Conservation (phyloP, 306 rosid species). For the Argentina anserina region DNA sequence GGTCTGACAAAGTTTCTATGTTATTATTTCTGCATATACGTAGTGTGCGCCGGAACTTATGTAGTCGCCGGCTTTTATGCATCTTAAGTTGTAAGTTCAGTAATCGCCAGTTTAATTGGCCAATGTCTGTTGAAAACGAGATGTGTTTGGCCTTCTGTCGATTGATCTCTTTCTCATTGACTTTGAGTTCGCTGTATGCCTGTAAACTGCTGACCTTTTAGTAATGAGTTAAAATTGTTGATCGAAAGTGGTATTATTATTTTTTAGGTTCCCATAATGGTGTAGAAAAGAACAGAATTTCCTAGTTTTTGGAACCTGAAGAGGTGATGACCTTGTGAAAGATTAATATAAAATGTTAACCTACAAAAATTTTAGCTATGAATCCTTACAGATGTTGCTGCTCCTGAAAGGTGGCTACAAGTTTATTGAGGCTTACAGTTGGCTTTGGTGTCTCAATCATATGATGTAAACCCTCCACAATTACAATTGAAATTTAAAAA, state of each 20-base stretch:
- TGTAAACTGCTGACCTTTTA: not conserved
- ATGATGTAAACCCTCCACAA: too few relatives aligned
- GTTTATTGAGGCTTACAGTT: too few relatives aligned
- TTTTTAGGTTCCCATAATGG: not conserved
- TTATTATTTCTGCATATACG: conserved; percentile 10
- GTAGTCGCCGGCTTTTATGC: not conserved
- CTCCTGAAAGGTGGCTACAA: too few relatives aligned
- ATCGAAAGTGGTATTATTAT: not conserved
- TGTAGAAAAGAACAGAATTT: not conserved
- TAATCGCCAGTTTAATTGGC: conserved; percentile 6
- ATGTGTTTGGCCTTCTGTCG: not conserved
- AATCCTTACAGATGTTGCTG: too few relatives aligned
- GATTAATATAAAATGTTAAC: not conserved
- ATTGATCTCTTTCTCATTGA: not conserved
- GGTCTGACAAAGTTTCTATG: conserved; percentile 31
- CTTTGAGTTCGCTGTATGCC: not conserved
- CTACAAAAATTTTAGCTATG: not conserved
- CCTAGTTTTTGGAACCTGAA: not conserved
- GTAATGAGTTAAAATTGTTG: not conserved
- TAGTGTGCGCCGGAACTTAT: not conserved
- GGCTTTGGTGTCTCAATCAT: too few relatives aligned
- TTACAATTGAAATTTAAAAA: too few relatives aligned
- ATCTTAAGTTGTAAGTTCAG: conserved; percentile 28
- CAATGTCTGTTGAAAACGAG: not conserved
- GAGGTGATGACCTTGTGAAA: not conserved